Evolutionary conservation across 2,329 filamentous ascomycete species (phyloP), one percentile per base, ranked within the genome.

Genomic region (Pseudogymnoascus sp.): DNA sequence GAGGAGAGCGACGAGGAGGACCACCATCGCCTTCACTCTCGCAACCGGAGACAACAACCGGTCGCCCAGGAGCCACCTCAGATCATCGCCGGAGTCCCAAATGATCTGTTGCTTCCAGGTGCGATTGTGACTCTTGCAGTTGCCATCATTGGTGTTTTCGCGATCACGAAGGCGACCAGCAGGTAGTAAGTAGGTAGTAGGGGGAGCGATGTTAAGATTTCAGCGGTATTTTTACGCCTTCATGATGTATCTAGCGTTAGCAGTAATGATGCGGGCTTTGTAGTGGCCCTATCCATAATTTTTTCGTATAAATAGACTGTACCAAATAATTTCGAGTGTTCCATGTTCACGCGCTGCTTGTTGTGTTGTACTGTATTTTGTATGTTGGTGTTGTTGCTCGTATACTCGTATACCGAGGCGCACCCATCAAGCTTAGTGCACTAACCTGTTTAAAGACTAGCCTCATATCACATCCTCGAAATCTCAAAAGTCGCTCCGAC

Each of bases 51-150:
- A 20, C 43, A 43, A 6, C 54, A 78, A 79, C 66, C 77, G 80
- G 58, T 75, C 3, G 65, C 67, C 20, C 73, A 72, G 16, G 77
- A 83, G 61, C 82, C 86, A 62, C 86, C 93, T 63, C 90, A 96
- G 75, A 78, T 96, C 62, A 93, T 99, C 71, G 83, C 87, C 2
- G 94, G 94, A 60, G 89, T 99, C 35, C 92, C 94, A 7, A 99
- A 99, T 71, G 94, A 99, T 70, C 79, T 97, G 60, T 80, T 99
- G 16, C 82, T 97, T 41, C 94, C 94, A 0, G 94, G 94, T 66
- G 94, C 94, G 18, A 93, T 99, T 72, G 92, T 94, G 62, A 92
- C 92, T n/a, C 77, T 99, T 70, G 94, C 93, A 8, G 90, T 95
- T 43, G 92, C 96, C 37, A 96, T 99, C 74, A 81, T 95, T 39